Evolutionary conservation across 2,329 filamentous ascomycete species (phyloP).

Genomic region (Monosporascus sp.): DNA sequence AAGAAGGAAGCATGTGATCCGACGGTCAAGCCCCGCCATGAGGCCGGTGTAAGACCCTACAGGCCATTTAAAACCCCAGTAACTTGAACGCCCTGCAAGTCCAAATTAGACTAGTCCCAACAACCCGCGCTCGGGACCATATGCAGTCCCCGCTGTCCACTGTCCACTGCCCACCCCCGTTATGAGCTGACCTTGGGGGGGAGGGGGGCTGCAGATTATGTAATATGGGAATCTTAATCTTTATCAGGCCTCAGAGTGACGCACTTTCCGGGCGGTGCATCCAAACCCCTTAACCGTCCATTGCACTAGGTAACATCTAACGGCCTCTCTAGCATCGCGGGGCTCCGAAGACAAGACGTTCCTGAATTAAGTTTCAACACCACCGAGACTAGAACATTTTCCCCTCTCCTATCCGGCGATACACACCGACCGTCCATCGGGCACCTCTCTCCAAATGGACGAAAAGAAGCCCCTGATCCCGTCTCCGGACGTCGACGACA

Average conservation of each 20-base stretch:
- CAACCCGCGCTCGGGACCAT: no score
- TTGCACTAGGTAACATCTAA: not conserved
- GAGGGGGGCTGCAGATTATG: not conserved
- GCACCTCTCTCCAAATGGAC: conserved; percentile 13
- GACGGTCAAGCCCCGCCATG: not conserved
- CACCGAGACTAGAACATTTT: no score
- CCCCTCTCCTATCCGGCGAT: no score
- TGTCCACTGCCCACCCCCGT: no score
- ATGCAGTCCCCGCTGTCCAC: no score
- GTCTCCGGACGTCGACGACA: conserved; percentile 10
- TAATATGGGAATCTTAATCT: not conserved
- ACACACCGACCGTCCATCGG: no score
- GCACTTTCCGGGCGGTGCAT: not conserved
- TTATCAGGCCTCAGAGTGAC: not conserved
- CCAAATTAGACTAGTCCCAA: no score
- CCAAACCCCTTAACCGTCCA: not conserved
- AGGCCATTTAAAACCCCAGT: no score
- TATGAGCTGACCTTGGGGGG: no score
- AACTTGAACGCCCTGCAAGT: not conserved
- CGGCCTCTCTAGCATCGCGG: no score
- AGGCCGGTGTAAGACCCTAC: not conserved
- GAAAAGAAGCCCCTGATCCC: conserved; percentile 14
- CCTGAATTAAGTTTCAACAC: no score
- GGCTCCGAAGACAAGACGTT: no score
- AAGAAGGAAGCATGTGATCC: not conserved